Evolutionary conservation across 1,139 yeast genomes (phyloP).

Genomic region (Tardiomyces blankii): DNA sequence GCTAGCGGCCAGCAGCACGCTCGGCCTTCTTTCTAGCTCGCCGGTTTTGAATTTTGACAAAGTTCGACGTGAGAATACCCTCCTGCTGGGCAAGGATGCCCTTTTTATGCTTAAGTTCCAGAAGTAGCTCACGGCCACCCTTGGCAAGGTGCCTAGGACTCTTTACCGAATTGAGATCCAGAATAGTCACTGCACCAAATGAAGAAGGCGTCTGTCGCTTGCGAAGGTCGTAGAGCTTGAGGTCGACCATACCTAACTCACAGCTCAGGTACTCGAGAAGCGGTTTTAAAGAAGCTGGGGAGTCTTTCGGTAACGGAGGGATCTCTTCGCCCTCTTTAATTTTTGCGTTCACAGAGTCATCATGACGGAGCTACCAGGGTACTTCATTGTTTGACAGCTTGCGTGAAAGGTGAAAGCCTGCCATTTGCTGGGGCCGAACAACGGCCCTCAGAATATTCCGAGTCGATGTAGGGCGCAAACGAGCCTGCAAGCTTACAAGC

Average conservation of each 20-base stretch:
- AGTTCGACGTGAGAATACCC: conserved; percentile 57
- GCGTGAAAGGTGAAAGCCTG: not conserved
- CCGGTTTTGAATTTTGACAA: conserved; percentile 47
- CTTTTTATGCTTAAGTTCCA: conserved; percentile 35
- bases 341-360: not conserved
- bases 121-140: conserved; percentile 50
- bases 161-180: conserved; percentile 68
- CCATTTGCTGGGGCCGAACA: too few relatives aligned
- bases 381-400: conserved; percentile 6
- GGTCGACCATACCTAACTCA: conserved; percentile 55
- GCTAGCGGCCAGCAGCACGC: conserved; percentile 1
- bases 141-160: conserved; percentile 65
- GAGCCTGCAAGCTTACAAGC: too few relatives aligned
- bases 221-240: conserved; percentile 48
- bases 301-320: conserved; percentile 42
- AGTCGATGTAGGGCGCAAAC: too few relatives aligned
- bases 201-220: conserved; percentile 37
- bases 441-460: too few relatives aligned
- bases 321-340: conserved; percentile 14
- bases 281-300: conserved; percentile 41
- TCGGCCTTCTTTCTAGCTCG: conserved; percentile 50
- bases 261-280: conserved; percentile 39
- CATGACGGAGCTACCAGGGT: conserved; percentile 58
- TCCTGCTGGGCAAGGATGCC: conserved; percentile 44
- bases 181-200: conserved; percentile 30